phyloP scores from a whole-genome alignment of 2,329 filamentous ascomycete species.

The Penicillium paneum region DNA sequence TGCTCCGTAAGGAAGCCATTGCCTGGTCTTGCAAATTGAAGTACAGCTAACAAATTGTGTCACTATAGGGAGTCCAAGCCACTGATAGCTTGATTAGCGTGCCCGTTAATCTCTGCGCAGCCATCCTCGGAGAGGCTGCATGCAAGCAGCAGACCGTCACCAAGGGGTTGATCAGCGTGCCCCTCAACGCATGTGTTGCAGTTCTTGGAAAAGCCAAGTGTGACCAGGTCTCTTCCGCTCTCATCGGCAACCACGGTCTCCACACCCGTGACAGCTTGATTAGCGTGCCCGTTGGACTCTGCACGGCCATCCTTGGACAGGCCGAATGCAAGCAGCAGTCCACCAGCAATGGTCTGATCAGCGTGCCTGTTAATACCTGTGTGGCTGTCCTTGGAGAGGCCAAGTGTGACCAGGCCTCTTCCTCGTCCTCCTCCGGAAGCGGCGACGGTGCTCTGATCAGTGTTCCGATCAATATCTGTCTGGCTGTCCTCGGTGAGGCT shows the following conservation, averaged over 20 bases:
- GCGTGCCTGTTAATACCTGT: constrained; percentile 25
- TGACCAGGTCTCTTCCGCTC: constrained; percentile 17
- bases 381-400: constrained; percentile 23
- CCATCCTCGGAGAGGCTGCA: constrained; percentile 24
- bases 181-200: constrained; percentile 22
- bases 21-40: neutral
- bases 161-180: constrained; percentile 26
- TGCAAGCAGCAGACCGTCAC: constrained; percentile 21
- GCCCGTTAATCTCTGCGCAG: constrained; percentile 24
- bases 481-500: constrained; percentile 29
- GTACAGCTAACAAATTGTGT: neutral
- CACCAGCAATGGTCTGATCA: constrained; percentile 20
- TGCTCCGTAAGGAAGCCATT: constrained; percentile 7
- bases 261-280: constrained; percentile 12
- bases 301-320: constrained; percentile 28
- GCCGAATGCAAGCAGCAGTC: constrained; percentile 24
- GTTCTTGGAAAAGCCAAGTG: constrained; percentile 26
- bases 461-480: constrained; percentile 28
- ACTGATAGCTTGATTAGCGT: constrained; percentile 18
- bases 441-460: constrained; percentile 22
- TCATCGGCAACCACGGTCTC: neutral
- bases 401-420: constrained; percentile 25
- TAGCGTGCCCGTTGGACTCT: constrained; percentile 27
- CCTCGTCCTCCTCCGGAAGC: constrained; percentile 1
- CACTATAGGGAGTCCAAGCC: constrained; percentile 11